phyloP scores from a whole-genome alignment of 2,329 filamentous ascomycete species.

The Fragosphaeria purpurea region DNA sequence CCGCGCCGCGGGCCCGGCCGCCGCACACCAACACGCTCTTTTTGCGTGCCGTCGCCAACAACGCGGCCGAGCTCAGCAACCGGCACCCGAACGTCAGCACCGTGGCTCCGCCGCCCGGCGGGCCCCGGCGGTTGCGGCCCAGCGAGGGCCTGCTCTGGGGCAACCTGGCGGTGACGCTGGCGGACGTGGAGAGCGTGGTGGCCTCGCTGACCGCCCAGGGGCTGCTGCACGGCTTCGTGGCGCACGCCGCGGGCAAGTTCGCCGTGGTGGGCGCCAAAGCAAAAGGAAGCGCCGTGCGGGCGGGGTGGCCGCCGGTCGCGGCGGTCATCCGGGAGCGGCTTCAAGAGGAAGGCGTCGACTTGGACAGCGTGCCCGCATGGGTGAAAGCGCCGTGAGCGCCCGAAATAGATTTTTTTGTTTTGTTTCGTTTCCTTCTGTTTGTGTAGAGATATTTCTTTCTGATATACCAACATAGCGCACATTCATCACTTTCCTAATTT shows the following conservation, averaged over 20 bases:
- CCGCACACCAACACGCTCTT: conserved; percentile 40
- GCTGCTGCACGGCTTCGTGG: conserved; percentile 73
- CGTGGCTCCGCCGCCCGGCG: conserved; percentile 38
- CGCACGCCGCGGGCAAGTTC: conserved; percentile 65
- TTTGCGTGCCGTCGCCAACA: conserved; percentile 42
- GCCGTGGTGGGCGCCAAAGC: conserved; percentile 71
- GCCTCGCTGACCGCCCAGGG: conserved; percentile 71
- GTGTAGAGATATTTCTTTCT: not conserved
- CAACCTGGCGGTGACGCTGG: conserved; percentile 46
- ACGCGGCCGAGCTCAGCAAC: conserved; percentile 18
- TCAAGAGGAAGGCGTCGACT: conserved; percentile 50
- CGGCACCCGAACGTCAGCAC: conserved; percentile 8
- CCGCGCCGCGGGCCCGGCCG: conserved; percentile 23
- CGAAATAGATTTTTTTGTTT: not conserved
- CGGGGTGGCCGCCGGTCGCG: conserved; percentile 69
- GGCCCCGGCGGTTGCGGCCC: conserved; percentile 38
- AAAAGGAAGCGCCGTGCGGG: conserved; percentile 50
- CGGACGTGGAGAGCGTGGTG: conserved; percentile 68
- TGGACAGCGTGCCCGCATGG: conserved; percentile 22
- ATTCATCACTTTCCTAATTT: too few relatives aligned
- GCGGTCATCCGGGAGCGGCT: conserved; percentile 54
- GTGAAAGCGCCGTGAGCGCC: conserved; percentile 15
- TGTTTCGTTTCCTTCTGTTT: not conserved
- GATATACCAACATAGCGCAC: not conserved
- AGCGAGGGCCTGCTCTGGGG: conserved; percentile 55